Evolutionary conservation across 148 eudicot genomes (phyloP).

Genomic region (Mesembryanthemum crystallinum): DNA sequence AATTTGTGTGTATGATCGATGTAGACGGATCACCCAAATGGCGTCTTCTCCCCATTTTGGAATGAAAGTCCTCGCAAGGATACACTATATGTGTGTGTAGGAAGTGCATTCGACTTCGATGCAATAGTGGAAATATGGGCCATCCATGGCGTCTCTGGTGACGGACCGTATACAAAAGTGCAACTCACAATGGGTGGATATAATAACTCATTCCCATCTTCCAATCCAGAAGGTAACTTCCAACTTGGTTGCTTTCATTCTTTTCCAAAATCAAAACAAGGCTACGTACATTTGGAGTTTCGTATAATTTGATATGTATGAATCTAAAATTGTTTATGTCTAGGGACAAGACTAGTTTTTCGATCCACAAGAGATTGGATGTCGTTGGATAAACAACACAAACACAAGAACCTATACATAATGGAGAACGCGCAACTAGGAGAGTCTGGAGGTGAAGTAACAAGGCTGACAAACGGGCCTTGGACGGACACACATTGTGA

Average conservation of each 20-base stretch:
- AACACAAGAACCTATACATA: slow-evolving; percentile 9
- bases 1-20: too few relatives aligned
- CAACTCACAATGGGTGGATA: neutral
- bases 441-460: neutral
- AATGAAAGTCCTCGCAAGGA: neutral
- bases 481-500: slow-evolving; percentile 23
- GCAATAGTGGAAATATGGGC: neutral
- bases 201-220: neutral
- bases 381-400: neutral
- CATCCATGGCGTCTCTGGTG: neutral
- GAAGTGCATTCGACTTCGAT: neutral
- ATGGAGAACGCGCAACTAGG: neutral
- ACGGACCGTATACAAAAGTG: too few relatives aligned
- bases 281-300: too few relatives aligned
- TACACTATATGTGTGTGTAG: neutral
- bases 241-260: neutral
- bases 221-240: neutral
- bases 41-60: neutral
- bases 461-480: slow-evolving; percentile 5
- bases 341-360: slow-evolving; percentile 2
- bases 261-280: too few relatives aligned
- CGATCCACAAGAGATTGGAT: slow-evolving; percentile 13
- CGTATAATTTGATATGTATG: neutral
- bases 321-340: neutral
- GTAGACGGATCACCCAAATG: neutral